Conservation (phyloP, 257 asterid species). For the Nicotiana sylvestris region DNA sequence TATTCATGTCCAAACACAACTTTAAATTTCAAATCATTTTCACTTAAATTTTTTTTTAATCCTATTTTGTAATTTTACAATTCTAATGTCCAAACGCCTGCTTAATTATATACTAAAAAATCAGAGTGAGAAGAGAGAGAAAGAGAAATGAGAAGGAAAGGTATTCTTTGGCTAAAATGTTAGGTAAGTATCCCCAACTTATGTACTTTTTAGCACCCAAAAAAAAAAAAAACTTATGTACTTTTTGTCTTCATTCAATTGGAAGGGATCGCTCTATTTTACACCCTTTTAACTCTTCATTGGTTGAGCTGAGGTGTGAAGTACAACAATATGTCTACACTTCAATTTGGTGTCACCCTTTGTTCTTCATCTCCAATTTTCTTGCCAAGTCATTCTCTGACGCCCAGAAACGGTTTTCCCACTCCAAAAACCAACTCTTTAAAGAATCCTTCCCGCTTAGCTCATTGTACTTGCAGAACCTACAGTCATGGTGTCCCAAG, state of each 20-base stretch:
- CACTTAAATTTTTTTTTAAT: too few relatives aligned
- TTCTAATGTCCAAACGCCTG: too few relatives aligned
- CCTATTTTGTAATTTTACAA: too few relatives aligned
- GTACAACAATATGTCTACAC: constrained; percentile 38
- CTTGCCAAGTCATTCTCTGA: constrained; percentile 19
- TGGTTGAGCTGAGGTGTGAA: background rate
- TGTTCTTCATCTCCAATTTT: constrained; percentile 28
- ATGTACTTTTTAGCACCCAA: too few relatives aligned
- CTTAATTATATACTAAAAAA: too few relatives aligned
- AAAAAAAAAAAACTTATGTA: background rate
- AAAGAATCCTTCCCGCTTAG: constrained; percentile 23
- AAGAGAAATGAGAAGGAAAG: too few relatives aligned
- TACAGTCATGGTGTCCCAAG: constrained; percentile 31
- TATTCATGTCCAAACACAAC: too few relatives aligned
- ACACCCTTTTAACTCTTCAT: background rate
- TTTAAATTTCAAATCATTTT: too few relatives aligned
- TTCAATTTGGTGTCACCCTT: constrained; percentile 33
- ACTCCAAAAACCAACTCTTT: constrained; percentile 7
- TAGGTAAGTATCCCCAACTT: background rate
- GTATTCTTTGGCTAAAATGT: too few relatives aligned
- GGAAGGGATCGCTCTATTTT: background rate
- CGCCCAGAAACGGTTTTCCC: constrained; percentile 20
- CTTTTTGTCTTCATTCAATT: background rate
- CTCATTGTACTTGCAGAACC: constrained; percentile 10
- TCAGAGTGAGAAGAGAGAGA: too few relatives aligned